phyloP scores from a whole-genome alignment of 352 stramenopile genomes.

The Phytophthora crassamura region DNA sequence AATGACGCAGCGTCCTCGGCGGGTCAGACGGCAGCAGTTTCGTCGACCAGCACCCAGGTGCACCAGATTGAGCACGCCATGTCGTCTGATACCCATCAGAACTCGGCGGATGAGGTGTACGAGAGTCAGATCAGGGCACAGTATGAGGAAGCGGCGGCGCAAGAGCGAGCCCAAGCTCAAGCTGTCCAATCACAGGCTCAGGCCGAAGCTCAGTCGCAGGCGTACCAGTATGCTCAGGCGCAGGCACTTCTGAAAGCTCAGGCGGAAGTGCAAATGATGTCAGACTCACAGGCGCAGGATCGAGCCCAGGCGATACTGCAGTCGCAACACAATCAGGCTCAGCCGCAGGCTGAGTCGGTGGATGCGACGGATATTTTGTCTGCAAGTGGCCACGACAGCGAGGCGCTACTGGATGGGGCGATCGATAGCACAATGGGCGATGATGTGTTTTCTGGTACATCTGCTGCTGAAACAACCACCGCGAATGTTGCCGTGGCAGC shows the following conservation, averaged over 20 bases:
- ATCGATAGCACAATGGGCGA: slow-evolving; percentile 64
- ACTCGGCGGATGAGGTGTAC: slow-evolving; percentile 23
- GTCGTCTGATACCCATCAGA: slow-evolving; percentile 13
- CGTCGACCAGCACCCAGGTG: slow-evolving; percentile 7
- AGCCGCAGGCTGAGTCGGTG: slow-evolving; percentile 37
- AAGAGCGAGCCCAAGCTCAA: slow-evolving; percentile 42
- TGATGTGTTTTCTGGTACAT: slow-evolving; percentile 43
- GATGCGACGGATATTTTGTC: slow-evolving; percentile 52
- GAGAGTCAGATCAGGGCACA: slow-evolving; percentile 38
- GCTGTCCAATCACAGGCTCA: slow-evolving; percentile 40
- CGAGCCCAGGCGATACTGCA: slow-evolving; percentile 42
- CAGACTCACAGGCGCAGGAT: slow-evolving; percentile 27
- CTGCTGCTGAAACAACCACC: slow-evolving; percentile 33
- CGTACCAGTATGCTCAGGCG: slow-evolving; percentile 40
- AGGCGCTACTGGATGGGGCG: slow-evolving; percentile 53
- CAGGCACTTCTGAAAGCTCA: slow-evolving; percentile 35
- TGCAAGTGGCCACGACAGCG: slow-evolving; percentile 54
- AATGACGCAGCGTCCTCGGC: slow-evolving; percentile 4
- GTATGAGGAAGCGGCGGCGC: slow-evolving; percentile 41
- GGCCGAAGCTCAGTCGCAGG: slow-evolving; percentile 47
- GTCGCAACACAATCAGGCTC: slow-evolving; percentile 25
- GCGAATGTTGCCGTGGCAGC: slow-evolving; percentile 30
- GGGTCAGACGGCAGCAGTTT: not conserved
- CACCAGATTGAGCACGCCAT: slow-evolving; percentile 40
- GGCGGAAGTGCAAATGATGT: slow-evolving; percentile 31